Base-by-base conservation (phyloP, 2,329 filamentous ascomycete species). In the Cyanodermella asteris region DNA sequence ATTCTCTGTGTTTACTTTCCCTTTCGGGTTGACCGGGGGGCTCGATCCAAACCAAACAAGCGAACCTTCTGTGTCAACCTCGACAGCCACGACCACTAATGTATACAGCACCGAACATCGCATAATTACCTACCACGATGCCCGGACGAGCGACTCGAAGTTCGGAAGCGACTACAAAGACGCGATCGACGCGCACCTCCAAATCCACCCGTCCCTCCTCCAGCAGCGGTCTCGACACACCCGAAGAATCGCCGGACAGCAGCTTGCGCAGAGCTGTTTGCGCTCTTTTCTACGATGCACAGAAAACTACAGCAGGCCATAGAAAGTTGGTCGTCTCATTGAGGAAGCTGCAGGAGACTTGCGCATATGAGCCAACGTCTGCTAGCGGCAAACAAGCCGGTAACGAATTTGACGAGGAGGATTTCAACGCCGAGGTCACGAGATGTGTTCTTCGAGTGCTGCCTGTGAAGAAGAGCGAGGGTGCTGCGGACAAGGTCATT, bases 401-500 rank as follows among this genome's bases (percentile, higher is more conserved):
- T 20, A 34, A 37, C 18, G 71, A 64, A 42, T 72, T 72, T 38
- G 66, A 71, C 36, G 38, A 59, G 49, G 36, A 53, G 41, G 72
- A 87, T 29, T 94, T 97, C 54, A 91, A 87, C 40, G 54, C 59
- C 15, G 84, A 97, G 46, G 69, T 94, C 29, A 63, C 71, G 28
- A 64, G 87, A 42, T 93, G 81, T 42, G 62, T 91, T 13, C 48
- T 90, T 36, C 64, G 81, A 28, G 63, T 84, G 25, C 65, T 97
- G 56, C 66, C 73, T 1, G 71, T 94, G 29, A 91, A 84, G 57
- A 94, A 93, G 57, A 73, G 76, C 18, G 87, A 97, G 51, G 60
- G 65, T 9, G 82, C 77, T 2, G 87, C 81, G 13, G 84, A 94
- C 45, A 71, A 77, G 38, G 64, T 75, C 10, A 65, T 94, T 30